Percentiles rank a stretch among this genome's conserved stretches.
phyloP scores from a whole-genome alignment of 352 stramenopile species.

The Pythium pyrilobum region DNA sequence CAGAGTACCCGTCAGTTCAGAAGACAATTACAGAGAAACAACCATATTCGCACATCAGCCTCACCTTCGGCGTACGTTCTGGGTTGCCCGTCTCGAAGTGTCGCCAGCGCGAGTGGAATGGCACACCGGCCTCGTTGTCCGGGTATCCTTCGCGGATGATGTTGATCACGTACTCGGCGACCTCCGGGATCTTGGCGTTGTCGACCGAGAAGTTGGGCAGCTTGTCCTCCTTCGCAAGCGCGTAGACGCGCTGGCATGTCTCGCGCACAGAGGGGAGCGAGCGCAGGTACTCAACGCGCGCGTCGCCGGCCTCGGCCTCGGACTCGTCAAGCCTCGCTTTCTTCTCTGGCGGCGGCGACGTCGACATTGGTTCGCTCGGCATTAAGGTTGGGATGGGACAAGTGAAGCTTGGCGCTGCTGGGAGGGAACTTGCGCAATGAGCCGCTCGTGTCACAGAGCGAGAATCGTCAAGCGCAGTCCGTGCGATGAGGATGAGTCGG shows the following conservation, averaged over 20 bases:
- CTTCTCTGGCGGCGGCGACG: constrained; percentile 16
- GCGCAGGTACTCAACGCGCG: constrained; percentile 44
- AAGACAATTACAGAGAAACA: too few species aligned
- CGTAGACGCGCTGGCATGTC: constrained; percentile 58
- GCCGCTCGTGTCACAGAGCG: too few species aligned
- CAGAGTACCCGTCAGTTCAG: not conserved
- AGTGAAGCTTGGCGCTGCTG: not conserved
- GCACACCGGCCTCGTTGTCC: constrained; percentile 44
- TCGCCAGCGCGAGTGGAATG: constrained; percentile 75
- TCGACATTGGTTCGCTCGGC: constrained; percentile 1
- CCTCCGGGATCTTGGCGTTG: constrained; percentile 40
- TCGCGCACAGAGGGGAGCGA: constrained; percentile 68
- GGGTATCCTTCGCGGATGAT: constrained; percentile 57
- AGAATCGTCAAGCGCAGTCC: too few species aligned
- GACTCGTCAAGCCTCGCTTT: constrained; percentile 8
- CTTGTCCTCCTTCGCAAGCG: constrained; percentile 40
- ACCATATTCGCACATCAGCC: not conserved
- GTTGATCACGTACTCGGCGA: constrained; percentile 69
- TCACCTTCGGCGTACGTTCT: constrained; percentile 40
- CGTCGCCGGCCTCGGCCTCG: not conserved
- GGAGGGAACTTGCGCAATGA: not conserved
- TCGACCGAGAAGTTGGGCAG: constrained; percentile 61
- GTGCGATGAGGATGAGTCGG: too few species aligned
- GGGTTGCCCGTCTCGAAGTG: constrained; percentile 81
- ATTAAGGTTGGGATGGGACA: not conserved